Evolutionary conservation across 169 alveolate genomes (phyloP), one percentile per base, ranked within the genome.

Genomic region (Sarcocystis neurona): DNA sequence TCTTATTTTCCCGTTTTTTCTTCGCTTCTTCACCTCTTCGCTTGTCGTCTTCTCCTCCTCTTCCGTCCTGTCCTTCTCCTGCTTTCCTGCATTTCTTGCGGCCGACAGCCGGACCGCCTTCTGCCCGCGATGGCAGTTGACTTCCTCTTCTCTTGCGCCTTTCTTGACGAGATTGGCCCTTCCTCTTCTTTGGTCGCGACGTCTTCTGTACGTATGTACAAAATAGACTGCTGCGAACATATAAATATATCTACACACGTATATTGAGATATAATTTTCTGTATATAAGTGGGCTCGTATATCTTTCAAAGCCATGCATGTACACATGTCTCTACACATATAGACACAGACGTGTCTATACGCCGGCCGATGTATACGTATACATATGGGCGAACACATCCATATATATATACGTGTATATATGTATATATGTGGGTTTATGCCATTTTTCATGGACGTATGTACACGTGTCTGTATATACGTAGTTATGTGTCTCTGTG

Each of bases 371-470:
- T 12, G 23, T 12, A 53, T 12, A 53, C 12, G 23, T 23, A 53
- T 53, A 53, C 23, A 53, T 53, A 53, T 53, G 23, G 66, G 66
- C 23, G 23, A 23, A 53, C 66, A 23, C 66, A 53, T 53, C 12
- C 23, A 53, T 53, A 53, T 53, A 53, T 53, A 53, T 53, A 53
- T 53, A 23, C 30, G 12, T 53, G 23, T 12, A 53, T 53, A 53
- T 12, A n/a, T n/a, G 23, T 53, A 53, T 12, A 53, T n/a, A n/a
- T n/a, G n/a, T n/a, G n/a, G n/a, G n/a, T 32, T 74, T 32, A 66
- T 44, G 15, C 88, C 53, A 90, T 84, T 80, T 88, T 68, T 48
- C 66, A 86, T 70, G 50, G 89, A 43, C 23, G 27, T 37, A 32
- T 56, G 23, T 79, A 12, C 20, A 41, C 85, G 30, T 12, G 74